These are phyloP conservation scores for Kwoniella dejecticola DNA, from an alignment of 768 basidiomycete species.

Conservation along the genomic window DNA sequence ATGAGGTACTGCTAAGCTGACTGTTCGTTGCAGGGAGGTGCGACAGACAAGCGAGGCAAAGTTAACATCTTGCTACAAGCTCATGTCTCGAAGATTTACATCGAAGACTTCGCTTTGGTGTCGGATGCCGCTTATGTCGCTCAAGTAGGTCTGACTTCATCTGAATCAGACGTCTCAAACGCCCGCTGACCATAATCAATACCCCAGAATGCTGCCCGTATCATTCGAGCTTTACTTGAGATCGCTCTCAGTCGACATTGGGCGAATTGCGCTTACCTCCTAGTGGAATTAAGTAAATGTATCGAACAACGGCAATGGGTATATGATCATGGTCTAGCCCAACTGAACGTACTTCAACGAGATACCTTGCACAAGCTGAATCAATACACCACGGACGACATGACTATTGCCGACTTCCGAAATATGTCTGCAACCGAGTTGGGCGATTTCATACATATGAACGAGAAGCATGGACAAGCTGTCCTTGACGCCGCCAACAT, in stretches of 20 bases:
- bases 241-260: constrained; percentile 91
- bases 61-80: constrained; percentile 94
- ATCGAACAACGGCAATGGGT: constrained; percentile 93
- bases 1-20: not conserved
- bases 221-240: constrained; percentile 89
- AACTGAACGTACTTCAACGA: constrained; percentile 72
- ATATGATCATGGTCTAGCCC: constrained; percentile 80
- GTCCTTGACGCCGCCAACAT: constrained; percentile 77
- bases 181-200: not conserved
- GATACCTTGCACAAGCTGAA: constrained; percentile 78
- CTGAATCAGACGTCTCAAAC: too few relatives aligned
- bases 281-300: constrained; percentile 90
- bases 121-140: constrained; percentile 93
- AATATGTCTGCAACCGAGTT: constrained; percentile 67
- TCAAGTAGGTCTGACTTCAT: constrained; percentile 59
- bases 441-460: constrained; percentile 79
- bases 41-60: constrained; percentile 71
- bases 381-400: constrained; percentile 74
- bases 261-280: constrained; percentile 75
- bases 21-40: constrained; percentile 62
- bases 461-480: constrained; percentile 78
- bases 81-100: constrained; percentile 73
- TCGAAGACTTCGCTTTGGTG: constrained; percentile 94
- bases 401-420: constrained; percentile 72
- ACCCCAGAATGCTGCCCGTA: constrained; percentile 77